Conservation (phyloP, 495 filamentous ascomycete genomes). For the Penicillium lagena region DNA sequence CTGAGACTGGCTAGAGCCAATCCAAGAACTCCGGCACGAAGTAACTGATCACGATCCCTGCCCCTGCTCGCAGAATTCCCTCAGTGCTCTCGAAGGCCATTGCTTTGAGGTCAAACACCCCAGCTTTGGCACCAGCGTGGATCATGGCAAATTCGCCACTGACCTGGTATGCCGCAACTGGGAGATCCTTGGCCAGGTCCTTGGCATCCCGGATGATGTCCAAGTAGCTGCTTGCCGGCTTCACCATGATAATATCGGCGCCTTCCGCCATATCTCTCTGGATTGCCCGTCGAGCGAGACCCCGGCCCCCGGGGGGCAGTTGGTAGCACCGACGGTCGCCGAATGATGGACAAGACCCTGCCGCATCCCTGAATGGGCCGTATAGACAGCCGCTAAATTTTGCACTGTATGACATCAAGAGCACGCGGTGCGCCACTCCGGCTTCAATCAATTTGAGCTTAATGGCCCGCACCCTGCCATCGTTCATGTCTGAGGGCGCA, state of each 20-base stretch:
- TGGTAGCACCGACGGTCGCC: conserved; percentile 96
- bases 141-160: conserved; percentile 98
- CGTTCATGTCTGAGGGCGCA: conserved; percentile 97
- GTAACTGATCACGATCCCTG: conserved; percentile 86
- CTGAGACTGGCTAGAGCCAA: conserved; percentile 47
- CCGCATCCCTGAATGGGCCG: conserved; percentile 94
- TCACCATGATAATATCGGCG: conserved; percentile 98
- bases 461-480: conserved; percentile 91
- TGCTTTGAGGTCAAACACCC: conserved; percentile 92
- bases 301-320: conserved; percentile 82
- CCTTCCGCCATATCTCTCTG: conserved; percentile 84
- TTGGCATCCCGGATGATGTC: conserved; percentile 97
- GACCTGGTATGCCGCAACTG: conserved; percentile 92
- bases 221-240: conserved; percentile 87
- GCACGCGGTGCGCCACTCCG: conserved; percentile 78
- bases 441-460: conserved; percentile 93
- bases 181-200: conserved; percentile 82
- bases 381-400: conserved; percentile 97
- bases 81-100: conserved; percentile 95
- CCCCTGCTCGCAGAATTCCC: conserved; percentile 87
- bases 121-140: conserved; percentile 88
- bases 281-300: conserved; percentile 91
- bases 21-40: conserved; percentile 92
- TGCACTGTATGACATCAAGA: conserved; percentile 95
- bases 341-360: conserved; percentile 85